Conservation (phyloP, 768 basidiomycete genomes). For the Steccherinum ochraceum region DNA sequence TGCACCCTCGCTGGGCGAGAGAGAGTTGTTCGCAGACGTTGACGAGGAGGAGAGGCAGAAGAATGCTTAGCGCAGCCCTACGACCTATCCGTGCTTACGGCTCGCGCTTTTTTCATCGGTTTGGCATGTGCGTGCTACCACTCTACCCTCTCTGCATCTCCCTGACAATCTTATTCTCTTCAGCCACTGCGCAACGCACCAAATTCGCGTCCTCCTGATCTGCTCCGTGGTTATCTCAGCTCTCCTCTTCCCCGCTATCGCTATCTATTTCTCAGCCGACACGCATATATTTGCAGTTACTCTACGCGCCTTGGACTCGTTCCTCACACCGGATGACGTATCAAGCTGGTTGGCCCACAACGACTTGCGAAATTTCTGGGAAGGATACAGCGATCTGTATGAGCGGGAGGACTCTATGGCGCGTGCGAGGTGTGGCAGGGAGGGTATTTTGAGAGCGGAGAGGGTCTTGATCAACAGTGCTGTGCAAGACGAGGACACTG, state of each 20-base stretch:
- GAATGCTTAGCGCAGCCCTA: slow-evolving; percentile 14
- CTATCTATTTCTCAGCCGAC: slow-evolving; percentile 72
- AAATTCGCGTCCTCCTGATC: slow-evolving; percentile 83
- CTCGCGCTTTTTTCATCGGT: slow-evolving; percentile 56
- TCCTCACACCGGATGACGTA: slow-evolving; percentile 46
- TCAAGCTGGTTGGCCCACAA: slow-evolving; percentile 49
- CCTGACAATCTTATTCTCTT: not conserved
- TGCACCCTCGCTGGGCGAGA: too few relatives aligned
- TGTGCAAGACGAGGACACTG: slow-evolving; percentile 28
- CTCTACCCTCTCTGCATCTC: not conserved
- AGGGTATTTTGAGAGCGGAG: slow-evolving; percentile 70
- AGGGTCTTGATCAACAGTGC: slow-evolving; percentile 65
- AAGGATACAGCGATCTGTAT: slow-evolving; percentile 54
- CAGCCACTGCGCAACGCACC: slow-evolving; percentile 87
- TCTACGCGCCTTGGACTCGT: slow-evolving; percentile 54
- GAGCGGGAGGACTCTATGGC: slow-evolving; percentile 65
- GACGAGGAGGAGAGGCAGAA: too few relatives aligned
- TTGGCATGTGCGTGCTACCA: slow-evolving; percentile 63
- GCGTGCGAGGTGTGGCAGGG: slow-evolving; percentile 63
- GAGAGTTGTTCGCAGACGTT: too few relatives aligned
- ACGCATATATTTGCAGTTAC: slow-evolving; percentile 49
- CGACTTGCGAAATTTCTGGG: slow-evolving; percentile 71
- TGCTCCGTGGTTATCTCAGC: slow-evolving; percentile 85
- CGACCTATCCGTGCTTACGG: slow-evolving; percentile 34
- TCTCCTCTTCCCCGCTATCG: slow-evolving; percentile 86